A percentile compares a stretch with the other conserved stretches of the same genome.
phyloP scores from a whole-genome alignment of 805 yeast genomes.

The Saitoella complicata region DNA sequence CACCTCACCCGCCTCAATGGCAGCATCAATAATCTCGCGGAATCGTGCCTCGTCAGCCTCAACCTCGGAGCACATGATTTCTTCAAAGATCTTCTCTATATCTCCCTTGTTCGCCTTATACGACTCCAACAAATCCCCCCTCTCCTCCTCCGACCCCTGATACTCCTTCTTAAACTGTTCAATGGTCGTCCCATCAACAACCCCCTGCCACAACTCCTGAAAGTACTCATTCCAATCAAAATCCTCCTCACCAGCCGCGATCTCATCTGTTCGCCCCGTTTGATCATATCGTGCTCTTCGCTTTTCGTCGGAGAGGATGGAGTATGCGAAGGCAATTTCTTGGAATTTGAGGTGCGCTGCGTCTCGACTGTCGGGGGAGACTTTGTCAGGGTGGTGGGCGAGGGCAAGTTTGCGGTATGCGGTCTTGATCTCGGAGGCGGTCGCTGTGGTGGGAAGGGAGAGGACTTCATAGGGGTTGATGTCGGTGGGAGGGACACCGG shows the following conservation, averaged over 20 bases:
- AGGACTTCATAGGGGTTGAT: conserved; percentile 48
- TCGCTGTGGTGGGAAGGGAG: conserved; percentile 22
- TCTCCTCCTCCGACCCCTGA: conserved; percentile 29
- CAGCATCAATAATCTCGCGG: conserved; percentile 32
- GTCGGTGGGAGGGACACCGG: conserved; percentile 19
- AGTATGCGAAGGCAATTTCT: conserved; percentile 57
- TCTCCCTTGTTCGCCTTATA: conserved; percentile 51
- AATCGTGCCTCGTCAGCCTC: conserved; percentile 47
- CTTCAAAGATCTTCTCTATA: conserved; percentile 51
- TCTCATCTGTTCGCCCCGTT: conserved; percentile 48
- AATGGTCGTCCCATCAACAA: conserved; percentile 30
- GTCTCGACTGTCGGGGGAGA: conserved; percentile 25
- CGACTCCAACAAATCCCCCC: conserved; percentile 42
- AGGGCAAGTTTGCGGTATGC: conserved; percentile 52
- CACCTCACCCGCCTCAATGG: conserved; percentile 26
- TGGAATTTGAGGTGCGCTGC: conserved; percentile 36
- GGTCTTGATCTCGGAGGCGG: conserved; percentile 44
- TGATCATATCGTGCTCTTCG: conserved; percentile 44
- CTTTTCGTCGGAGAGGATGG: conserved; percentile 43
- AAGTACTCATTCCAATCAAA: conserved; percentile 24
- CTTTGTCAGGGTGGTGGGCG: conserved; percentile 57
- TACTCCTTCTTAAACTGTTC: conserved; percentile 52
- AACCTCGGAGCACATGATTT: conserved; percentile 61
- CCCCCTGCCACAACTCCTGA: conserved; percentile 18
- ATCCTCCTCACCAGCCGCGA: conserved; percentile 18